A percentile compares a stretch with the other conserved stretches of the same genome.
Evolutionary conservation across 2,329 filamentous ascomycete genomes (phyloP).

Genomic region (Alternaria incomplexa): DNA sequence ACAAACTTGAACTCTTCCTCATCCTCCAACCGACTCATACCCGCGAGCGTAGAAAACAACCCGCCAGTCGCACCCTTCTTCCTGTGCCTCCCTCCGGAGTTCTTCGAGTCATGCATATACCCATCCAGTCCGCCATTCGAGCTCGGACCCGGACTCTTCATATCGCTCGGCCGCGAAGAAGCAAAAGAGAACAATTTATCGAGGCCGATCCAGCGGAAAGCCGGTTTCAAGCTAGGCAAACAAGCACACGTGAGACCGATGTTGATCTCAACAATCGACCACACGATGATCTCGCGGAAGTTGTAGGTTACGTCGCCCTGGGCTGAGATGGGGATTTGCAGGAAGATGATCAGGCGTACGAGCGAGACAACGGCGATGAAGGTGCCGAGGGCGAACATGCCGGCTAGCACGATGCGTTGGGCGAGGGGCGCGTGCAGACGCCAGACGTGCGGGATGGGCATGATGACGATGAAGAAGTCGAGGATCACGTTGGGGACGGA

Average conservation of each 20-base stretch:
- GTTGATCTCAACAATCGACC: constrained; percentile 33
- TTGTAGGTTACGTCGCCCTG: constrained; percentile 30
- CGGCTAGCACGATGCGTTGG: constrained; percentile 28
- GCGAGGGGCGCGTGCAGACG: constrained; percentile 26
- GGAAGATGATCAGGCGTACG: constrained; percentile 30
- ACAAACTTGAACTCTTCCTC: constrained; percentile 26
- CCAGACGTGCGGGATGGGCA: constrained; percentile 36
- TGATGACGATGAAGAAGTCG: constrained; percentile 27
- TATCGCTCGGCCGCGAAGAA: constrained; percentile 19
- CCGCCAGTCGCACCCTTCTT: constrained; percentile 31
- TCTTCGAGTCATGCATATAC: not conserved
- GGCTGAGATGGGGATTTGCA: constrained; percentile 26
- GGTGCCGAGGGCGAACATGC: constrained; percentile 32
- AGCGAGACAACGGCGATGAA: constrained; percentile 32
- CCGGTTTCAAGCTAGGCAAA: constrained; percentile 27
- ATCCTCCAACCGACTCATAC: constrained; percentile 17
- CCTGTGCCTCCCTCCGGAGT: constrained; percentile 5
- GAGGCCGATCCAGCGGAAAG: constrained; percentile 21
- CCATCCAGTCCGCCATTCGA: not conserved
- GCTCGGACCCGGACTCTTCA: constrained; percentile 14
- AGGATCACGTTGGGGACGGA: constrained; percentile 33
- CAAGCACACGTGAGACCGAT: constrained; percentile 32
- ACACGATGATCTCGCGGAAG: constrained; percentile 34
- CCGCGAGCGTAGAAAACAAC: constrained; percentile 28
- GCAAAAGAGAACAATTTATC: constrained; percentile 27